Evolutionary conservation across 345 rosid genomes (phyloP), one percentile per base, ranked within the genome.

Genomic region (Noccaea caerulescens): DNA sequence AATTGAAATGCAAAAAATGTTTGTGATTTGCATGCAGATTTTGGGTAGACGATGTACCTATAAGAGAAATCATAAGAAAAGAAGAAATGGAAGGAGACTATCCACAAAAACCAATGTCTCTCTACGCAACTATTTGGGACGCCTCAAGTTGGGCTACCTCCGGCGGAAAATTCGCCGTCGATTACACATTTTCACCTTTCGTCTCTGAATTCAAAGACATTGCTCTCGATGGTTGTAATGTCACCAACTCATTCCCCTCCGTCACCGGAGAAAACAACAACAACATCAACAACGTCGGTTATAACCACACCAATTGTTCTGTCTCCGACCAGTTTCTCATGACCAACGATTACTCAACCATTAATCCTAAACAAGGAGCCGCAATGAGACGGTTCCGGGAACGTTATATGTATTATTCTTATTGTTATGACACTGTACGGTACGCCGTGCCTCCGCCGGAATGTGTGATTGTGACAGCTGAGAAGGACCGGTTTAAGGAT

Each of bases 81-180:
- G 84, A 79, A 10, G 91, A 71, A 69, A 94, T 88, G 99, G 83
- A 90, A 0, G 78, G 82, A 4, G 99, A 94, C 36, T 94, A 78
- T 63, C 97, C 99, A 60, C 79, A 91, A 6, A 92, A 88, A 62
- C 98, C 99, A 14, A 92, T 95, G 99, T 76, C 91, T 1, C 60
- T 95, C 10, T 95, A 92, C 12, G 93, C 97, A 2, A 92, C 99
- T 1, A 89, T 92, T 14, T 95, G 99, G 99, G 99, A 95, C 52
- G 99, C 92, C 3, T 92, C 99, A 5, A 83, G 69, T 39, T 94
- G 99, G 98, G 98, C 99, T 18, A 92, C 99, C 2, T 72, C 82
- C 0, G 98, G 99, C 0, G 99, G 99, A 5, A 84, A 76, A 55
- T 72, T 75, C 81, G 83, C 85, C 51, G 98, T 83, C 2, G 76